Conservation (phyloP, 2,329 filamentous ascomycete species). For the Bipolaris sorokiniana region DNA sequence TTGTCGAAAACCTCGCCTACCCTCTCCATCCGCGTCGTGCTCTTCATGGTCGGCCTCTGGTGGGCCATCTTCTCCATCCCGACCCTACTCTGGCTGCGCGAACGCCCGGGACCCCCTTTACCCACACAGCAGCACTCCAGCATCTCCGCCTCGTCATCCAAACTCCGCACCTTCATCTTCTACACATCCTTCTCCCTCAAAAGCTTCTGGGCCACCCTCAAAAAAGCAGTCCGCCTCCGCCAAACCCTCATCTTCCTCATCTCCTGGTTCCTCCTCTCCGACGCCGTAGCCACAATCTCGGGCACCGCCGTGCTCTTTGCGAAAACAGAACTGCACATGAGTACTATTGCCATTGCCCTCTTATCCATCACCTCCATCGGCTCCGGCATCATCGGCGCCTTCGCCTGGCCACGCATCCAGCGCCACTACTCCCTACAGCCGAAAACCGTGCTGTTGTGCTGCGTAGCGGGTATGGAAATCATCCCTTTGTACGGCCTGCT, state of each 20-base stretch:
- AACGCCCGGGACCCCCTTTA: conserved; percentile 83
- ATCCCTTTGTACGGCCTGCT: conserved; percentile 88
- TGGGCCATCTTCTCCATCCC: conserved; percentile 89
- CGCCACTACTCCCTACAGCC: conserved; percentile 69
- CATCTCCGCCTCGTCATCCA: conserved; percentile 11
- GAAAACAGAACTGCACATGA: conserved; percentile 88
- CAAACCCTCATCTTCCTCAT: conserved; percentile 78
- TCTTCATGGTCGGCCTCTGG: conserved; percentile 84
- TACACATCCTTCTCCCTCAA: conserved; percentile 84
- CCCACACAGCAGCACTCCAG: conserved; percentile 25
- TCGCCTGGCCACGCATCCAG: conserved; percentile 83
- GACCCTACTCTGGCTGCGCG: conserved; percentile 80
- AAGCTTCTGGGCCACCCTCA: conserved; percentile 78
- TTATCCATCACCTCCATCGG: conserved; percentile 90
- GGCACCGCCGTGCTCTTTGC: conserved; percentile 94
- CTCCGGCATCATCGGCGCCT: conserved; percentile 83
- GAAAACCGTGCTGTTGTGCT: conserved; percentile 83
- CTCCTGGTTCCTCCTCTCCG: conserved; percentile 91
- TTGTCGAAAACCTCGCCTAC: conserved; percentile 71
- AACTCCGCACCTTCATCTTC: conserved; percentile 54
- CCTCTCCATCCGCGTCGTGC: conserved; percentile 78
- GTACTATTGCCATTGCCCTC: conserved; percentile 80
- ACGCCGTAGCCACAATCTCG: conserved; percentile 89
- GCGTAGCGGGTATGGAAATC: conserved; percentile 83
- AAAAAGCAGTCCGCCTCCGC: conserved; percentile 69